Percentiles rank a stretch among this genome's conserved stretches.
Conservation (phyloP, 148 eudicot genomes). For the Spergularia bocconei region DNA sequence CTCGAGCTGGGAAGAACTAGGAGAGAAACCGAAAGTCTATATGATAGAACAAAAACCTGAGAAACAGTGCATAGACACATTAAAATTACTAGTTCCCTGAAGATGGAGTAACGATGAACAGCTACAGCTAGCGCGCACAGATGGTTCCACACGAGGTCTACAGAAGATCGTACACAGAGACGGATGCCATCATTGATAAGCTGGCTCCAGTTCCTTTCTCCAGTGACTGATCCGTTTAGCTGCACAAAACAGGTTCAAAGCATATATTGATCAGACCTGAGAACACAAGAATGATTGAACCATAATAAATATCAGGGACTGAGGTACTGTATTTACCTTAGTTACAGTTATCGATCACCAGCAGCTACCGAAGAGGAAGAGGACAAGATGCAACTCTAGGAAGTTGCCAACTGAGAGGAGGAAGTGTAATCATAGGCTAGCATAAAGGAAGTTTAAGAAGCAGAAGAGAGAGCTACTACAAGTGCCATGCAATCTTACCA, state of each 20-base stretch:
- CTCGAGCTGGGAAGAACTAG: conserved; percentile 15
- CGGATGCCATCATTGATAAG: not conserved
- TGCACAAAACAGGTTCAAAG: conserved; percentile 16
- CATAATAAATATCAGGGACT: not conserved
- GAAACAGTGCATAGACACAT: conserved; percentile 1
- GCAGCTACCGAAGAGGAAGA: conserved; percentile 7
- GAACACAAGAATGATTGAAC: not conserved
- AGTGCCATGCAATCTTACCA: conserved; percentile 51
- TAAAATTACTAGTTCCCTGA: conserved; percentile 14
- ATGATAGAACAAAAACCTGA: conserved; percentile 4
- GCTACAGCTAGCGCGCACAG: conserved; percentile 14
- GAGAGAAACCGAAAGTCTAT: conserved; percentile 14
- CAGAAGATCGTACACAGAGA: not conserved
- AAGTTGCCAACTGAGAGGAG: conserved; percentile 16
- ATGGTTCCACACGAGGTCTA: conserved; percentile 18
- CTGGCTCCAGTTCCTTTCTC: conserved; percentile 12
- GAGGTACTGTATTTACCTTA: not conserved
- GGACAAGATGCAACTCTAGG: not conserved
- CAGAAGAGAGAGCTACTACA: conserved; percentile 25
- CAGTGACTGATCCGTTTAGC: conserved; percentile 1
- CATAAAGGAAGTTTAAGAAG: conserved; percentile 7
- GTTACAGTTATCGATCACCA: conserved; percentile 11
- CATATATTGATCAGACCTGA: not conserved
- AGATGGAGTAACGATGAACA: conserved; percentile 17
- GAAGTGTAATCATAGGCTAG: conserved; percentile 13